A percentile compares a stretch with the other conserved stretches of the same genome.
These are phyloP conservation scores for Fusarium bactridioides DNA, from an alignment of 2,329 filamentous ascomycete species.

Conservation along the genomic window DNA sequence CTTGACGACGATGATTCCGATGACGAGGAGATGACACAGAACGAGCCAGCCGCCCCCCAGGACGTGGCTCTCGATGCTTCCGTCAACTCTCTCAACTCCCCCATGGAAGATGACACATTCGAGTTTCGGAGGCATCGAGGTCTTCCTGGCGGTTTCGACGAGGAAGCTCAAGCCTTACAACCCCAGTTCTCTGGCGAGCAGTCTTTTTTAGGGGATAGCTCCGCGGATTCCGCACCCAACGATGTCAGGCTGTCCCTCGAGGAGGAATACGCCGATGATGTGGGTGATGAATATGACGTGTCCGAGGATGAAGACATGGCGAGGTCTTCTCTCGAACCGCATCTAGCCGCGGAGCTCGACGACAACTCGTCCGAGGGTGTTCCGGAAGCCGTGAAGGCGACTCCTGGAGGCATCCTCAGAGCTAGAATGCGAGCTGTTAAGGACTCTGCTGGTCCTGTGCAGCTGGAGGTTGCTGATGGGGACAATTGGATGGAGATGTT, in stretches of 20 bases:
- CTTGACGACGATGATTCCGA: slow-evolving; percentile 78
- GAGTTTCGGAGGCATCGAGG: slow-evolving; percentile 60
- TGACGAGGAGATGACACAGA: slow-evolving; percentile 51
- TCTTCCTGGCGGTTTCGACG: slow-evolving; percentile 84
- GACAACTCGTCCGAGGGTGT: slow-evolving; percentile 64
- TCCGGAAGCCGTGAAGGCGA: slow-evolving; percentile 54
- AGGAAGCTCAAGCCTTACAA: slow-evolving; percentile 62
- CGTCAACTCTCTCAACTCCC: slow-evolving; percentile 38
- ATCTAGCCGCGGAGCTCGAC: slow-evolving; percentile 79
- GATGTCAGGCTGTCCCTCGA: slow-evolving; percentile 66
- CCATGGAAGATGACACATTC: slow-evolving; percentile 64
- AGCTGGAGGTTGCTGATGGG: slow-evolving; percentile 69
- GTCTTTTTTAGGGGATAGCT: slow-evolving; percentile 95
- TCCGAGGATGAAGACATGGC: slow-evolving; percentile 76
- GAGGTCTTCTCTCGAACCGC: slow-evolving; percentile 77
- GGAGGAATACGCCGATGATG: slow-evolving; percentile 63
- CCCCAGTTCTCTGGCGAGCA: slow-evolving; percentile 64
- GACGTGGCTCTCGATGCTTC: slow-evolving; percentile 34
- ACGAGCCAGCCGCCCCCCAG: slow-evolving; percentile 25
- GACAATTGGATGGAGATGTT: slow-evolving; percentile 95
- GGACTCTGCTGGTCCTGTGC: slow-evolving; percentile 64
- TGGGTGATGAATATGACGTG: slow-evolving; percentile 81
- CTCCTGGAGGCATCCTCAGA: slow-evolving; percentile 68
- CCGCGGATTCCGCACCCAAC: slow-evolving; percentile 79
- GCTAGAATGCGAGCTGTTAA: slow-evolving; percentile 71